Percentiles rank a stretch among this genome's conserved stretches.
phyloP scores from a whole-genome alignment of 148 eudicot species.

The Fagopyrum tataricum region DNA sequence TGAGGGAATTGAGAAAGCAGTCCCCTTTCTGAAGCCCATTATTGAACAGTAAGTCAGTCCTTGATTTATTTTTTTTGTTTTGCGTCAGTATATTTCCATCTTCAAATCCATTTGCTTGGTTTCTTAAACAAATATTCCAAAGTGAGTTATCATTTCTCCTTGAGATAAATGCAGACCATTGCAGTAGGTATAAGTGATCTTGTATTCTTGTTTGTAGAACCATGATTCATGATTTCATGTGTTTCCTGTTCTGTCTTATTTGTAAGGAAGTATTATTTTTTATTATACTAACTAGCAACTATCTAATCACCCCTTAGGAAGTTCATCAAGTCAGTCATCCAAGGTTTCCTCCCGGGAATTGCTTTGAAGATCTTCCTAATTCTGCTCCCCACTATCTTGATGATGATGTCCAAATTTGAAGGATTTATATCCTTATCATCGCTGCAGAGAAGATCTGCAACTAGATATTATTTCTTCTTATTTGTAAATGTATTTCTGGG shows the following conservation, averaged over 20 bases:
- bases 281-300: background rate
- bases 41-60: constrained; percentile 43
- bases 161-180: too few relatives aligned
- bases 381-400: constrained; percentile 51
- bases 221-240: background rate
- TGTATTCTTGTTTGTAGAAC: background rate
- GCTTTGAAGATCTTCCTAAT: constrained; percentile 66
- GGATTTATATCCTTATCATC: constrained; percentile 52
- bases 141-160: background rate
- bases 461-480: constrained; percentile 54
- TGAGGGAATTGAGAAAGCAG: constrained; percentile 50
- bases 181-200: too few relatives aligned
- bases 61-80: background rate
- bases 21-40: constrained; percentile 49
- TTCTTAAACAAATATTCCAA: background rate
- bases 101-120: background rate
- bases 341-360: constrained; percentile 71
- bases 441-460: constrained; percentile 62
- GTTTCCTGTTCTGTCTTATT: background rate
- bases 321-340: constrained; percentile 49
- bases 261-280: background rate
- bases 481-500: constrained; percentile 69
- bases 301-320: constrained; percentile 27
- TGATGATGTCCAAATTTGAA: constrained; percentile 75
- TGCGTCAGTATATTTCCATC: background rate